Conservation (phyloP, 192 early-diverging fungal genomes). For the Phlyctochytrium bullatum region DNA sequence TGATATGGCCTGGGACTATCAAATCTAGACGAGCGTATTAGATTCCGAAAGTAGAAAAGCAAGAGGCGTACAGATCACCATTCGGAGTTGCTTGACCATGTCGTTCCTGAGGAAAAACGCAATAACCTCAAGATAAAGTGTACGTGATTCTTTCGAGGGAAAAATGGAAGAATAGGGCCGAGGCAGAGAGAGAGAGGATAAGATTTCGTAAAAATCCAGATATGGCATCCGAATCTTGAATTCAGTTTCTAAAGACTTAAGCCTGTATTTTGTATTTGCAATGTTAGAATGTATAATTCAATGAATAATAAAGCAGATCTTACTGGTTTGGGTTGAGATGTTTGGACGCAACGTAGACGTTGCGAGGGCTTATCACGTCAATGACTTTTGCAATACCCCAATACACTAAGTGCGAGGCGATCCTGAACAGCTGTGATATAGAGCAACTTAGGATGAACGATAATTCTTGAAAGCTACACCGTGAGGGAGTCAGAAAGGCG, state of each 20-base stretch:
- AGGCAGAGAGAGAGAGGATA: slow-evolving; percentile 56
- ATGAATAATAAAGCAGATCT: slow-evolving; percentile 13
- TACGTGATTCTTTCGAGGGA: slow-evolving; percentile 59
- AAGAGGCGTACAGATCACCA: slow-evolving; percentile 40
- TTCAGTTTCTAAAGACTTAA: slow-evolving; percentile 43
- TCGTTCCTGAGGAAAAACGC: slow-evolving; percentile 77
- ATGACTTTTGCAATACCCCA: slow-evolving; percentile 93
- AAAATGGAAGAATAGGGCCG: slow-evolving; percentile 53
- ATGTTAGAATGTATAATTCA: slow-evolving; percentile 19
- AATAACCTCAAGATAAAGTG: slow-evolving; percentile 78
- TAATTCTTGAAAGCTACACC: slow-evolving; percentile 71
- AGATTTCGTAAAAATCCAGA: slow-evolving; percentile 53
- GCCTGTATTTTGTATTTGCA: slow-evolving; percentile 13
- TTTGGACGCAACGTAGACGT: slow-evolving; percentile 78
- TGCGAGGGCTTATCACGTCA: slow-evolving; percentile 69
- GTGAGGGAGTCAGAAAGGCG: slow-evolving; percentile 7
- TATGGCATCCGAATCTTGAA: slow-evolving; percentile 58
- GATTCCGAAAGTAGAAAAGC: background rate
- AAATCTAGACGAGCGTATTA: too few species aligned
- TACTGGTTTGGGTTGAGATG: slow-evolving; percentile 57
- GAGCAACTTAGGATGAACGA: slow-evolving; percentile 85
- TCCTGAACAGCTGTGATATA: slow-evolving; percentile 85
- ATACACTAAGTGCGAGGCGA: slow-evolving; percentile 88
- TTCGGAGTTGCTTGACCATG: slow-evolving; percentile 77
- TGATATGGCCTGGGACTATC: background rate